Evolutionary conservation across 1,139 yeast genomes (phyloP), one percentile per base, ranked within the genome.

Genomic region (Zygoascus meyerae): DNA sequence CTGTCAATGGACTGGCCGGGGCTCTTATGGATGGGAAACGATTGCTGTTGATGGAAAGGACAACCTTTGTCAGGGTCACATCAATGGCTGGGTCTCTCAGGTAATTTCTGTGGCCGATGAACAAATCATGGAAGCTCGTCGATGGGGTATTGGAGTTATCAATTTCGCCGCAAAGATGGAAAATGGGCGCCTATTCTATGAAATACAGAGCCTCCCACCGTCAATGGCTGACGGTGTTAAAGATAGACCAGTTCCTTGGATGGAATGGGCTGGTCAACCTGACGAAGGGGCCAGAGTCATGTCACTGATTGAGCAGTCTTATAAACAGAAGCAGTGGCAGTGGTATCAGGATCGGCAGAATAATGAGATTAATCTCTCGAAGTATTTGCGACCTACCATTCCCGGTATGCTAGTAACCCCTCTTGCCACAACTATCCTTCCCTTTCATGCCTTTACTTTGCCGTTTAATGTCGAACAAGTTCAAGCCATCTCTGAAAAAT

Each of bases 361-460:
- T 11, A 55, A 55, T 10, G 54, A 54, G 35, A 35, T 38, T 5
- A 33, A 45, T 9, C 31, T 29, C n/a, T 17, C 14, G 33, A 29
- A 32, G 16, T 59, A 60, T 43, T 45, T 42, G 18, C 53, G 66
- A 5, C 65, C 66, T 2, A 48, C 49, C 21, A 44, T 64, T 14
- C 68, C 68, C 0, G 44, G 56, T 2, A 55, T 56, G n/a, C 50
- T 64, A 34, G 55, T 64, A 3, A 45, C 60, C 5, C 68, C 68
- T 5, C 49, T 59, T 4, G 62, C 65, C 1, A 60, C 66, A 1
- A 57, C 66, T 3, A 57, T 65, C 10, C 47, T 64, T 7, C 68
- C 68, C 1, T 65, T 65, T 48, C 68, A 65, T 43, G 62, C 68
- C 2, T 65, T 65, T 46, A 64, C 67, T 1, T 52, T 65, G 2